These are phyloP conservation scores for Exserohilum rostratum DNA, from an alignment of 2,329 filamentous ascomycete species.

Conservation along the genomic window DNA sequence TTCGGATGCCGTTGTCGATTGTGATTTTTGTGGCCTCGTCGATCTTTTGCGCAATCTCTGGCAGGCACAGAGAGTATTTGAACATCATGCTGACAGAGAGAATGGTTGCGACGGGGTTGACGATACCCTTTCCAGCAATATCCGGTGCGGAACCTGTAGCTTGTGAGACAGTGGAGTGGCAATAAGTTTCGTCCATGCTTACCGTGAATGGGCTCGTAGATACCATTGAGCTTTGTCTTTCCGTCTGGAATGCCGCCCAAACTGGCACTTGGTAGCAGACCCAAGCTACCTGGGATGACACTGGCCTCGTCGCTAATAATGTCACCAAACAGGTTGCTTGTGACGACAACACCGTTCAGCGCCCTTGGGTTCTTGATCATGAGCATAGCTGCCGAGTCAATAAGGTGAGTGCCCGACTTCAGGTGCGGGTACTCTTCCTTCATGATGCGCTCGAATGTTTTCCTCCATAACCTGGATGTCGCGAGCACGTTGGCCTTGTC, in stretches of 20 bases:
- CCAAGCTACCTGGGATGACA: constrained; percentile 89
- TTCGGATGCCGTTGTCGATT: constrained; percentile 78
- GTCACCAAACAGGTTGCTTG: constrained; percentile 93
- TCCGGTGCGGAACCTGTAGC: constrained; percentile 80
- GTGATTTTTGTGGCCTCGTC: constrained; percentile 81
- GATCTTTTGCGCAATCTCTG: constrained; percentile 76
- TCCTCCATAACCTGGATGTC: constrained; percentile 87
- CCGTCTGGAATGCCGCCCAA: constrained; percentile 86
- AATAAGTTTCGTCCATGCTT: constrained; percentile 35
- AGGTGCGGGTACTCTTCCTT: constrained; percentile 86
- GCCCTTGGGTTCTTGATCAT: constrained; percentile 92
- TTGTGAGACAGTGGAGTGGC: constrained; percentile 16
- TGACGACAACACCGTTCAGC: constrained; percentile 89
- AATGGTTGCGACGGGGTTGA: constrained; percentile 91
- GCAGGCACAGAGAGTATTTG: constrained; percentile 84
- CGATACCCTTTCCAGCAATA: constrained; percentile 88
- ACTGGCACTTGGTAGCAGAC: constrained; percentile 85
- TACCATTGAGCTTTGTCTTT: constrained; percentile 84
- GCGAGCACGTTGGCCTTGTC: constrained; percentile 98
- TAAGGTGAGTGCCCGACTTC: constrained; percentile 84
- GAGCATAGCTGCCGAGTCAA: constrained; percentile 96
- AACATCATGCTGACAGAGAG: constrained; percentile 95
- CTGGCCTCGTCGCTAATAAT: constrained; percentile 96
- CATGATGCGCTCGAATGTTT: constrained; percentile 84
- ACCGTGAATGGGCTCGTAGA: constrained; percentile 98